A percentile compares a stretch with the other conserved stretches of the same genome.
Conservation (phyloP, 768 basidiomycete genomes). For the Collybia sp. region DNA sequence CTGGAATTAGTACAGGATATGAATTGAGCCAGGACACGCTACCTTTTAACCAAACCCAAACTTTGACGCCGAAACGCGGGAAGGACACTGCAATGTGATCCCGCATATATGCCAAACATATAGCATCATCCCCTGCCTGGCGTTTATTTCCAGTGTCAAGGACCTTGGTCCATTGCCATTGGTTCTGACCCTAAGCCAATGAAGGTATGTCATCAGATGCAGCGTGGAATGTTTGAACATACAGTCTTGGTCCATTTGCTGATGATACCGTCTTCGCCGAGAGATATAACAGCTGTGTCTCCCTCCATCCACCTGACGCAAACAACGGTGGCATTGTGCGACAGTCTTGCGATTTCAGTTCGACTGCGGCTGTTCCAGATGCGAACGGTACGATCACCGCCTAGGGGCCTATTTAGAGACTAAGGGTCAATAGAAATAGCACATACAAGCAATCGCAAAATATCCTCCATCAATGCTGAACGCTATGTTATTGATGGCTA, state of each 20-base stretch:
- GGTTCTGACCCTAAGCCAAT: slow-evolving; percentile 33
- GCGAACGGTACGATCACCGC: slow-evolving; percentile 55
- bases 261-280: slow-evolving; percentile 52
- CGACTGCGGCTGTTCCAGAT: slow-evolving; percentile 50
- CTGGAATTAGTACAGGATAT: not conserved
- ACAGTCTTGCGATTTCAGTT: slow-evolving; percentile 51
- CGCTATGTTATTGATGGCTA: slow-evolving; percentile 41
- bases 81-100: slow-evolving; percentile 62
- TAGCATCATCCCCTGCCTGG: slow-evolving; percentile 27
- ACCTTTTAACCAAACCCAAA: slow-evolving; percentile 65
- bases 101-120: slow-evolving; percentile 50
- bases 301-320: slow-evolving; percentile 57
- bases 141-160: slow-evolving; percentile 41
- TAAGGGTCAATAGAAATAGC: not conserved
- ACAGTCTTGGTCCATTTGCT: slow-evolving; percentile 58
- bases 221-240: slow-evolving; percentile 15
- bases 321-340: slow-evolving; percentile 44
- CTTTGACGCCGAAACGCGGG: slow-evolving; percentile 52
- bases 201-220: not conserved
- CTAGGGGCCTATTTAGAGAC: slow-evolving; percentile 22
- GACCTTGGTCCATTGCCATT: slow-evolving; percentile 56
- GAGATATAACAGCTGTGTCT: slow-evolving; percentile 50
- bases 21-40: not conserved
- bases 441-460: slow-evolving; percentile 57
- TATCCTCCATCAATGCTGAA: slow-evolving; percentile 50